Base-by-base conservation (phyloP, 2,329 filamentous ascomycete species). In the Diplodia seriata region DNA sequence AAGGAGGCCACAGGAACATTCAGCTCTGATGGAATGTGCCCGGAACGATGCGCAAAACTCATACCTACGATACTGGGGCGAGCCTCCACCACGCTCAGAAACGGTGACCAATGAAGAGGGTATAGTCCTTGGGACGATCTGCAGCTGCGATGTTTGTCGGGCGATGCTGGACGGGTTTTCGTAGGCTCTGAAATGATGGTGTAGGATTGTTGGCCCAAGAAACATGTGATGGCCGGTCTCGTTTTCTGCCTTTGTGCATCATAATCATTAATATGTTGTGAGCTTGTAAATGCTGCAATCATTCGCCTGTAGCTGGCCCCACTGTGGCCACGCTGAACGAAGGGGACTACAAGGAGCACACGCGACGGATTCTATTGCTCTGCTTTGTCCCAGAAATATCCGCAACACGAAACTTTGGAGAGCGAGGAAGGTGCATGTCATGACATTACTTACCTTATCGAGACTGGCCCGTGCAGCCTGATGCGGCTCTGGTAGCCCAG, bases 41-140 rank as follows among this genome's bases (percentile, higher is more conserved):
- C 23, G 14, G 7, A 20, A 29, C 40, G 43, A 49, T 4, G 26
- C n/a, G 1, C 43, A 40, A 29, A 15, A 29, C 18, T 23, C 59
- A 7, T 51, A 51, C 15, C n/a, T 51, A 11, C 43, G 31, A 7
- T 63, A 38, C 15, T 51, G 59, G 59, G 51, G 33, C 31, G 59
- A 51, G 43, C 11, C 18, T 26, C 31, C 47, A 3, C 15, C n/a
- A 8, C 33, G 47, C n/a, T 20, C 18, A 18, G 59, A 15, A 36
- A 47, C 47, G 15, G 7, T 51, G n/a, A 4, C 12, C 31, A 63
- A 8, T n/a, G 51, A 26, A 23, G 47, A 63, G 9, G 59, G 59
- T 1, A 51, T 63, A 26, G 29, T 26, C 2, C 23, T 63, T 6
- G 47, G 59, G 9, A 26, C 31, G 11, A 63, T 51, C 9, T 63